phyloP scores from a whole-genome alignment of 441 rosid genomes.

The Aquilaria agallochum region DNA sequence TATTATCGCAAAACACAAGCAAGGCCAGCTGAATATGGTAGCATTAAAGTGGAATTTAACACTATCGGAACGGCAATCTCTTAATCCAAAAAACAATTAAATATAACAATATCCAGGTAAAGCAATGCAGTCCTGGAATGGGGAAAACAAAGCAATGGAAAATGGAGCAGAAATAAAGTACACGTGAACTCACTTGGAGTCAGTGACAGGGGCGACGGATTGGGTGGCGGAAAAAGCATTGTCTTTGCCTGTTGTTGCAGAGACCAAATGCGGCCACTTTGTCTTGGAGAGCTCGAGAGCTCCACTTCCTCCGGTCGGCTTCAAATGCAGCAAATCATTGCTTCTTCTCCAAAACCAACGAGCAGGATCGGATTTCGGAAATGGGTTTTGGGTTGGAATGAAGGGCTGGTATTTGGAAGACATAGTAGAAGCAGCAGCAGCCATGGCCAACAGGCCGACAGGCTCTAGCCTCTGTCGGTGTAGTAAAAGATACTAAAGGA shows the following conservation, averaged over 20 bases:
- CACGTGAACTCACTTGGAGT: conserved; percentile 14
- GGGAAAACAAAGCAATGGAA: neutral
- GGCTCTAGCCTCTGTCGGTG: too few relatives aligned
- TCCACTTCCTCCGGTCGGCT: neutral
- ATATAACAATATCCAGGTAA: too few relatives aligned
- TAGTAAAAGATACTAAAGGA: too few relatives aligned
- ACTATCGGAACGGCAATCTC: too few relatives aligned
- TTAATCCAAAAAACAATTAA: too few relatives aligned
- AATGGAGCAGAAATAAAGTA: neutral
- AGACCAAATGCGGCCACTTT: conserved; percentile 12
- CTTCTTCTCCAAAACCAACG: conserved; percentile 5
- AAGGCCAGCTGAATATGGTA: too few relatives aligned
- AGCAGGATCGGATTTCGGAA: conserved; percentile 1
- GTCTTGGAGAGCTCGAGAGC: conserved; percentile 13
- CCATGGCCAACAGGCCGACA: neutral
- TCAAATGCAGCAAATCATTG: conserved; percentile 9
- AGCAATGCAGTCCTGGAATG: neutral
- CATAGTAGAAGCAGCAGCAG: conserved; percentile 1
- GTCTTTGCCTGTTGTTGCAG: conserved; percentile 14
- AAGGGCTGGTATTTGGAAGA: conserved; percentile 1
- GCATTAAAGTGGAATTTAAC: too few relatives aligned
- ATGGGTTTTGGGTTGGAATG: conserved; percentile 1
- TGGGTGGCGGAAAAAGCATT: conserved; percentile 9
- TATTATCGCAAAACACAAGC: neutral
- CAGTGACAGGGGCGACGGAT: conserved; percentile 7